These are phyloP conservation scores for Penicillium sp. DNA, from an alignment of 2,329 filamentous ascomycete genomes.

Conservation along the genomic window DNA sequence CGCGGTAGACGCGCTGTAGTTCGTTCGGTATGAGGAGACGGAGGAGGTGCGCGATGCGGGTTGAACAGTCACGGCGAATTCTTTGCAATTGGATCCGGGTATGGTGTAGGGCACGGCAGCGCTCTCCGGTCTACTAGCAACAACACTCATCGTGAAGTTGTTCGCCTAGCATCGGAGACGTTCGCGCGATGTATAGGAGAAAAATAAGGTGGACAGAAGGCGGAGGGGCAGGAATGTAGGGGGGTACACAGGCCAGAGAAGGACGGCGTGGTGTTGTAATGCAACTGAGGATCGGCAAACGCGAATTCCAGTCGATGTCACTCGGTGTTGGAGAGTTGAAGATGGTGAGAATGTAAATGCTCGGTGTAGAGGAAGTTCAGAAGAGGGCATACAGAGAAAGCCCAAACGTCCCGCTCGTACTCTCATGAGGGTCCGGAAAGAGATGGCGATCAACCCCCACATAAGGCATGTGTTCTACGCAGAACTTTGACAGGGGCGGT, in stretches of 20 bases:
- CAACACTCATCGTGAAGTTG: constrained; percentile 38
- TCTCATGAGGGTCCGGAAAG: constrained; percentile 3
- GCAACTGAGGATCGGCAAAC: constrained; percentile 10
- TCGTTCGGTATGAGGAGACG: constrained; percentile 38
- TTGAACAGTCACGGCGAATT: constrained; percentile 31
- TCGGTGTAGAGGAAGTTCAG: neutral
- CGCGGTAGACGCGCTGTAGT: constrained; percentile 37
- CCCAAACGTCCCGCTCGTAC: neutral
- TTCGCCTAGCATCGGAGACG: constrained; percentile 21
- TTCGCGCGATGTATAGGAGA: constrained; percentile 6
- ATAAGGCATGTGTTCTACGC: constrained; percentile 22
- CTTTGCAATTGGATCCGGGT: constrained; percentile 27
- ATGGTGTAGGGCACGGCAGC: constrained; percentile 33
- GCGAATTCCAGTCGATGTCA: constrained; percentile 13
- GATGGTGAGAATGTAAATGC: neutral
- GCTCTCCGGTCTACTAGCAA: constrained; percentile 39
- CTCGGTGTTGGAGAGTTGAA: neutral
- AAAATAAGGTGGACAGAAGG: constrained; percentile 10
- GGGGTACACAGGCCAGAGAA: constrained; percentile 3
- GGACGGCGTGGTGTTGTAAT: constrained; percentile 11
- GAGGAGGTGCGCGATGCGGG: constrained; percentile 35
- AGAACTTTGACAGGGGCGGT: constrained; percentile 24
- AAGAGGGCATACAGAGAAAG: neutral
- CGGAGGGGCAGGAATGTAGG: constrained; percentile 23
- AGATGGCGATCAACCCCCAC: constrained; percentile 22